Base-by-base conservation (phyloP, 2,329 filamentous ascomycete genomes). In the Diaporthe ampelina region DNA sequence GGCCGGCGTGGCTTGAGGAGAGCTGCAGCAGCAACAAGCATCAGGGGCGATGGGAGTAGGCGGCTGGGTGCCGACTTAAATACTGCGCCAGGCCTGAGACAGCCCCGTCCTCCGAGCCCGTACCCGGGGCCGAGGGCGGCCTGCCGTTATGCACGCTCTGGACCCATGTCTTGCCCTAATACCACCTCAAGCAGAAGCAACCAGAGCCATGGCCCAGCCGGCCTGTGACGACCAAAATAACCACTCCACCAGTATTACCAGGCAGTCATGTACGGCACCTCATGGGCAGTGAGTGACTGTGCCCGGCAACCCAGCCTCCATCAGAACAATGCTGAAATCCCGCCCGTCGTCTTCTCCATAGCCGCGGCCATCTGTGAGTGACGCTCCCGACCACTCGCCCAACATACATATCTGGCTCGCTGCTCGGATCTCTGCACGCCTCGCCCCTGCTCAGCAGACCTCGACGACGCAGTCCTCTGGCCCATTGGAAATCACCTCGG, bases 141-240 rank as follows among this genome's bases (percentile, higher is more conserved):
- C 11, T 65, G 9, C 61, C 35, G 10, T n/a, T 24, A 65, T 65
- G 61, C 61, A 35, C 19, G 37, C 37, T 13, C 37, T 61, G 24
- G 58, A 65, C 61, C 61, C 61, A 24, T 65, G 61, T 50, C 59
- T 15, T 32, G 61, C 61, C 61, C 40, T 65, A 50, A 65, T 65
- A 65, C 59, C 59, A 65, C 59, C 26, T 65, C 59, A 35, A 65
- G 43, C 40, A 65, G 35, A 63, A 65, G 59, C 59, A 65, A 48
- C 19, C 59, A 48, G 59, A 32, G 59, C 24, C 40, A 29, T 45
- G 40, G 59, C 59, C 24, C 58, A 17, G 59, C 32, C 26, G 26
- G 40, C 15, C 37, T 40, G 37, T 40, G 37, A 40, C 37, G 37
- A 40, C 37, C 37, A 13, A 48, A 63, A 43, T 11, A n/a, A 24